Percentiles rank a stretch among this genome's conserved stretches.
Conservation (phyloP, 2,329 filamentous ascomycete species). For the Thielaviopsis ethacetica region DNA sequence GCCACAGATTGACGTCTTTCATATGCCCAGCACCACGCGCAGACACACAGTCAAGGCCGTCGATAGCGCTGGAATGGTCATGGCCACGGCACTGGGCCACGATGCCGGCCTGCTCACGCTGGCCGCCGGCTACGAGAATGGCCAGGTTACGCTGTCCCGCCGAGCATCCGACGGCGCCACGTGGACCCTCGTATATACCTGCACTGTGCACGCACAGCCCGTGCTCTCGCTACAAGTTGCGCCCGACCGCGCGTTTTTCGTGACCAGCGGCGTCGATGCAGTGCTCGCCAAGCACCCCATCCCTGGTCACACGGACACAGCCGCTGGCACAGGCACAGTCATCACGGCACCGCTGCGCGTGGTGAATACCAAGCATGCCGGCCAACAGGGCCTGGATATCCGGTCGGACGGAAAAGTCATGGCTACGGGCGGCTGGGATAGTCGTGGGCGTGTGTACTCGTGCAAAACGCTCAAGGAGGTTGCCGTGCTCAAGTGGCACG, state of each 20-base stretch:
- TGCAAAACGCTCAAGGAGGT: constrained; percentile 68
- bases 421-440: constrained; percentile 87
- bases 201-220: constrained; percentile 60
- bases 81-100: constrained; percentile 55
- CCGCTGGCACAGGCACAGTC: neutral
- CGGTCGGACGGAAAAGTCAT: constrained; percentile 71
- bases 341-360: constrained; percentile 32
- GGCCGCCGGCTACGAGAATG: constrained; percentile 72
- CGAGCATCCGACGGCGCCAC: constrained; percentile 25
- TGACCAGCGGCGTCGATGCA: constrained; percentile 73
- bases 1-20: constrained; percentile 61
- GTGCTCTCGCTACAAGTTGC: constrained; percentile 55
- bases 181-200: constrained; percentile 42
- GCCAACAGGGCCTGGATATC: constrained; percentile 67
- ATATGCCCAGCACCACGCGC: constrained; percentile 59
- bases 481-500: constrained; percentile 89
- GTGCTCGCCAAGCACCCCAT: constrained; percentile 62
- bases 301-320: too few relatives aligned
- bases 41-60: constrained; percentile 37
- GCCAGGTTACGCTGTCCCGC: constrained; percentile 50
- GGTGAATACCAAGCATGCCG: constrained; percentile 70
- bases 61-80: constrained; percentile 62
- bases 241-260: constrained; percentile 38
- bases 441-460: constrained; percentile 64
- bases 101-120: constrained; percentile 38